These are phyloP conservation scores for Brassica balearica DNA, from an alignment of 441 rosid species.

Conservation along the genomic window DNA sequence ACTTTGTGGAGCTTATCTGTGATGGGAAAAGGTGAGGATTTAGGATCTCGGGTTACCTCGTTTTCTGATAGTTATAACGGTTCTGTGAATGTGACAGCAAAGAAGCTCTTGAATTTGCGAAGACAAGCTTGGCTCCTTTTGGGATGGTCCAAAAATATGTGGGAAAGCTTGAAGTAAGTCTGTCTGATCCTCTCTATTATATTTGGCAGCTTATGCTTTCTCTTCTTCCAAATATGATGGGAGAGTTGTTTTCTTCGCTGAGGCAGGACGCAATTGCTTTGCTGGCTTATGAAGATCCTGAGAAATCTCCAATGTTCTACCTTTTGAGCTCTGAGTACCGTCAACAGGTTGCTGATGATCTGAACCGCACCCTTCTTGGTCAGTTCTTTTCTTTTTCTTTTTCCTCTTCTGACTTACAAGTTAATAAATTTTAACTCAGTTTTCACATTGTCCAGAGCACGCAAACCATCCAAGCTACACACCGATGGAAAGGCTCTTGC, in stretches of 20 bases:
- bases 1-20: slow-evolving; percentile 6
- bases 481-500: background rate
- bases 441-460: background rate
- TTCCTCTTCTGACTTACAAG: background rate
- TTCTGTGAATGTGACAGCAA: background rate
- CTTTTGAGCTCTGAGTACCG: slow-evolving; percentile 10
- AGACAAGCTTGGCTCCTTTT: slow-evolving; percentile 11
- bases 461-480: background rate
- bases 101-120: background rate
- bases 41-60: background rate
- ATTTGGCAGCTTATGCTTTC: background rate
- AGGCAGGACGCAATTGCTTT: slow-evolving; percentile 7
- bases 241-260: background rate
- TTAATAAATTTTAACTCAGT: background rate
- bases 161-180: slow-evolving; percentile 5
- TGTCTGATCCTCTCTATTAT: background rate
- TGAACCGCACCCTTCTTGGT: slow-evolving; percentile 11
- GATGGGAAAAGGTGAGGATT: background rate
- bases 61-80: no score
- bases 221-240: background rate
- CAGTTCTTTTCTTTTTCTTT: background rate
- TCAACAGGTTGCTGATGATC: background rate
- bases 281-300: slow-evolving; percentile 5
- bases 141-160: background rate
- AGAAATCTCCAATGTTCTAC: slow-evolving; percentile 4